Base-by-base conservation (phyloP, 2,329 filamentous ascomycete species). In the Cercospora sojina region DNA sequence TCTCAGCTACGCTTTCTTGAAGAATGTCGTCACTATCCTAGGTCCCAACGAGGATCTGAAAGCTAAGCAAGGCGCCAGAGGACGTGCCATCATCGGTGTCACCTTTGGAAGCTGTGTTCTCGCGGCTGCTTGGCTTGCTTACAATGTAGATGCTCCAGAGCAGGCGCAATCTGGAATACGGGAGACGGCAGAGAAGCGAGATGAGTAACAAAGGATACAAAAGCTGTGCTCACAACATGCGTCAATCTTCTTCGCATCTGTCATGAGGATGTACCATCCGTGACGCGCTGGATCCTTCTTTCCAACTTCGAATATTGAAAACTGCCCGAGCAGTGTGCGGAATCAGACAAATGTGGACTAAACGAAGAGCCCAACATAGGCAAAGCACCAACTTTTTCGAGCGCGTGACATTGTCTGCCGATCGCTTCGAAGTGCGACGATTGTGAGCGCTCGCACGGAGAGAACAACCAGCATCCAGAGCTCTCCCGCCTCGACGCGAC, bases 1-100 rank as follows among this genome's bases (percentile, higher is more conserved):
- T 7, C 84, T 93, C 13, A 97, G 93, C 78, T 99, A 99, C 77
- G 84, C 96, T 6, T 96, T 90, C 77, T 91, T 88, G 71, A 97
- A 95, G 77, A 90, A 96, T 73, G 94, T 93, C 0, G 93, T 98
- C 32, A 96, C 90, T 78, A 97, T 98, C 64, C 78, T 98, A 49
- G 82, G 82, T 0, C 74, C 77, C 18, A 77, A 84, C 65, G 82
- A 83, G 69, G 76, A 69, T 67, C 70, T 84, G 64, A 84, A 83
- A 72, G 77, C 74, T 57, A 83, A 80, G 71, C 82, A 84, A 67
- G 82, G 82, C 2, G 76, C 77, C n/a, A 74, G 79, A 57, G 82
- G 82, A 2, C 75, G 82, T 32, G 81, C 80, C 68, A 82, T 84
- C 60, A 81, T 84, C 71, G 81, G 80, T 2, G 74, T 80, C 8